Evolutionary conservation across 2,329 filamentous ascomycete species (phyloP).

Genomic region (Calycina herbarum): DNA sequence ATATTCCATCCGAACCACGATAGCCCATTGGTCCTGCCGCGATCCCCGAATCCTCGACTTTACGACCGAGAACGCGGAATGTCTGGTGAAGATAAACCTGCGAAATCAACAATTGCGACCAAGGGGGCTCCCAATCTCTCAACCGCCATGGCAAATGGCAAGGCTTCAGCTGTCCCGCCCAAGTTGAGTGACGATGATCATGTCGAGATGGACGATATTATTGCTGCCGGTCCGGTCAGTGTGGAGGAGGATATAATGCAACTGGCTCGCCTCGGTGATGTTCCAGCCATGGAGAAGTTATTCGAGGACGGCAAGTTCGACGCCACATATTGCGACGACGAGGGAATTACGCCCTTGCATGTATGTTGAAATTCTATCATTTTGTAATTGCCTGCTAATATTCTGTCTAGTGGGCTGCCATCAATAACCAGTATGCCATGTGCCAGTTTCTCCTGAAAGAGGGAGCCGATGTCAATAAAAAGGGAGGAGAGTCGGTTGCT

Average conservation of each 20-base stretch:
- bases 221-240: conserved; percentile 26
- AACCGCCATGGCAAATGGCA: conserved; percentile 56
- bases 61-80: conserved; percentile 22
- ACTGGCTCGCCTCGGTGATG: conserved; percentile 83
- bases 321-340: conserved; percentile 80
- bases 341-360: conserved; percentile 94
- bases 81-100: conserved; percentile 24
- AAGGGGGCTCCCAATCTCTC: conserved; percentile 24
- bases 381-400: conserved; percentile 6
- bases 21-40: neutral
- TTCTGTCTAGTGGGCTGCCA: conserved; percentile 81
- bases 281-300: conserved; percentile 82
- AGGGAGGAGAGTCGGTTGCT: conserved; percentile 91
- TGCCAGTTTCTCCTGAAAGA: conserved; percentile 89
- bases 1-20: neutral
- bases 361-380: conserved; percentile 51
- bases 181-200: conserved; percentile 49
- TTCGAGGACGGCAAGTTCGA: conserved; percentile 81
- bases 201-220: conserved; percentile 39
- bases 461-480: conserved; percentile 83
- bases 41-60: neutral
- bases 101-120: conserved; percentile 25
- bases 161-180: conserved; percentile 53
- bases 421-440: conserved; percentile 97
- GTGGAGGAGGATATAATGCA: conserved; percentile 89